These are phyloP conservation scores for Euphorbia schlechtendalii DNA, from an alignment of 441 rosid species.

Conservation along the genomic window DNA sequence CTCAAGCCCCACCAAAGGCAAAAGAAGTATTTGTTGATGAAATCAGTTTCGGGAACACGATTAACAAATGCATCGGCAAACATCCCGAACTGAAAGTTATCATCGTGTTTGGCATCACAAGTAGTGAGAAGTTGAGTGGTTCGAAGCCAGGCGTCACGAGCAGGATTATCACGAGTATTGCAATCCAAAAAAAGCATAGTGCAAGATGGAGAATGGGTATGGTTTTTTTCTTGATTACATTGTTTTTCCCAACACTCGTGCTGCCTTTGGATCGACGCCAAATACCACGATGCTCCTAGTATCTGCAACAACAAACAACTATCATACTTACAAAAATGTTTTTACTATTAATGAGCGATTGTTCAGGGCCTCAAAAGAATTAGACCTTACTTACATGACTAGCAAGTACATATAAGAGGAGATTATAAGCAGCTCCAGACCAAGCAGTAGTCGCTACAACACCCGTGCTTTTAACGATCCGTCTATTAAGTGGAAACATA, in stretches of 20 bases:
- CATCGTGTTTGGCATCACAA: slow-evolving; percentile 51
- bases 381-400: slow-evolving; percentile 94
- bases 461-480: slow-evolving; percentile 68
- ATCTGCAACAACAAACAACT: slow-evolving; percentile 34
- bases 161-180: slow-evolving; percentile 31
- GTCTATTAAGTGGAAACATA: slow-evolving; percentile 67
- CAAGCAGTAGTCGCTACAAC: slow-evolving; percentile 77
- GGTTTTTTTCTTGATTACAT: slow-evolving; percentile 40
- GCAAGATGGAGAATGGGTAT: slow-evolving; percentile 27
- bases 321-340: too few species aligned
- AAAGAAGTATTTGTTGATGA: slow-evolving; percentile 57
- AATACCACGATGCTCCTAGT: slow-evolving; percentile 79
- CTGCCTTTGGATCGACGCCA: slow-evolving; percentile 65
- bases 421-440: slow-evolving; percentile 90
- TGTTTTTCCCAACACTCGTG: slow-evolving; percentile 52
- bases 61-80: slow-evolving; percentile 62
- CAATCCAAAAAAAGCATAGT: slow-evolving; percentile 51
- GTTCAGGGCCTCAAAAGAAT: too few species aligned
- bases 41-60: slow-evolving; percentile 49
- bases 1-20: slow-evolving; percentile 97
- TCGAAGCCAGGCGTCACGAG: slow-evolving; percentile 63
- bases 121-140: slow-evolving; percentile 39
- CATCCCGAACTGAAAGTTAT: slow-evolving; percentile 63
- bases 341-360: too few species aligned
- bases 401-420: slow-evolving; percentile 74